Base-by-base conservation (phyloP, 805 yeast genomes). In the Candida vaughaniae region DNA sequence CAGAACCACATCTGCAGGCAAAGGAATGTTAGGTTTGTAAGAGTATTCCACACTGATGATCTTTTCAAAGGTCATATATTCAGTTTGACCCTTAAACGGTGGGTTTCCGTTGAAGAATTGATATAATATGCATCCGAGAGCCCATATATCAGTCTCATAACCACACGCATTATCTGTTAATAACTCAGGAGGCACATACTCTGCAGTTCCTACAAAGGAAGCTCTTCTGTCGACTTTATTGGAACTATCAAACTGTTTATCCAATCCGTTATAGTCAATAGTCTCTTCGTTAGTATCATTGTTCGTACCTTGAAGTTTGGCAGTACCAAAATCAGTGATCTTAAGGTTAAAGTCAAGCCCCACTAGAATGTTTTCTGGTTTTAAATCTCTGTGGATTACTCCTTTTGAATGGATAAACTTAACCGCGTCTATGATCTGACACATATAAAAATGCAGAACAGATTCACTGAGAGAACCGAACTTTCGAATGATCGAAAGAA, bases 311-410 rank as follows among this genome's bases (percentile, higher is more conserved):
- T 86, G 63, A 4, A 87, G 66, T 56, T 86, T 88, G 1, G 98
- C 99, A n/a, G 98, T 95, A 8, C 99, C 99, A 60, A 93, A 93
- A 62, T 93, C 99, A 2, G 98, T 93, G 39, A 93, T 82, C 75
- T 90, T 88, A 42, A 93, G 64, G 51, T 86, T 82, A 77, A 90
- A 87, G 38, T 87, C 93, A 43, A 79, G 79, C 53, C 85, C 91
- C 31, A 93, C 75, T 48, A 91, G 60, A 33, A 91, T 85, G 55
- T 91, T 91, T 52, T 91, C 99, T 0, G 99, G 99, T 59, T 91
- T 91, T 52, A 93, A 66, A 62, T 93, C 99, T 44, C 99, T 72
- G 57, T 91, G 99, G 14, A 93, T 85, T 8, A 91, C 86, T 1
- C 96, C 96, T 48, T 80, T 83, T 39, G 78, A 76, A 56, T 93